Evolutionary conservation across 2,329 filamentous ascomycete genomes (phyloP).

Genomic region (Sclerotinia nivalis): DNA sequence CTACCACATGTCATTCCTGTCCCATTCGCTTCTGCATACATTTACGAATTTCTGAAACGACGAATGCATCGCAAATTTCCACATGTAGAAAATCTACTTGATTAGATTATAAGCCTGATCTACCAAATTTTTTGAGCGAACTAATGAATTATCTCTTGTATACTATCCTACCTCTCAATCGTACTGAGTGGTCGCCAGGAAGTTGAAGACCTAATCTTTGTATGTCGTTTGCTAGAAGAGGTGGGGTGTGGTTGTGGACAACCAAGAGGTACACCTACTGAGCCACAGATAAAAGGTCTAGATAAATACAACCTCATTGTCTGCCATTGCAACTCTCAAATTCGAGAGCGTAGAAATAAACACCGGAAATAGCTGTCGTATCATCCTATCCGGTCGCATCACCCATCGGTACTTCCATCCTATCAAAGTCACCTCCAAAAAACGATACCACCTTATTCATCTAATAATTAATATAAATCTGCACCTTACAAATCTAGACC

Average conservation of each 20-base stretch:
- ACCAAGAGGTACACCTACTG: background rate
- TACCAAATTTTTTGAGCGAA: background rate
- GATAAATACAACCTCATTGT: background rate
- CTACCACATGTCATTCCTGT: background rate
- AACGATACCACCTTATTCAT: background rate
- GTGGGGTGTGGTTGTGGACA: background rate
- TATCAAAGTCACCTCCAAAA: background rate
- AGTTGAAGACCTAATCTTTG: background rate
- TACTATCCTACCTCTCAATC: no score
- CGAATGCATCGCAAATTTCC: background rate
- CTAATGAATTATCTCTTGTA: background rate
- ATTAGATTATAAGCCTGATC: background rate
- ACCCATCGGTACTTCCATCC: background rate
- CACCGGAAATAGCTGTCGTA: background rate
- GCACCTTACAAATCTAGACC: background rate
- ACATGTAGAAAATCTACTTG: background rate
- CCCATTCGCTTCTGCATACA: constrained; percentile 1
- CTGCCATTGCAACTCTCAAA: background rate
- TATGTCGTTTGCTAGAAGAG: background rate
- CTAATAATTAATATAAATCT: constrained; percentile 7
- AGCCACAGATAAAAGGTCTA: constrained; percentile 10
- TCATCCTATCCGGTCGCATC: background rate
- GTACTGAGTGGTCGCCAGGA: background rate
- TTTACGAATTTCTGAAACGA: constrained; percentile 2
- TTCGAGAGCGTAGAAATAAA: background rate